phyloP scores from a whole-genome alignment of 2,329 filamentous ascomycete genomes.

The Verticillium nubilum region DNA sequence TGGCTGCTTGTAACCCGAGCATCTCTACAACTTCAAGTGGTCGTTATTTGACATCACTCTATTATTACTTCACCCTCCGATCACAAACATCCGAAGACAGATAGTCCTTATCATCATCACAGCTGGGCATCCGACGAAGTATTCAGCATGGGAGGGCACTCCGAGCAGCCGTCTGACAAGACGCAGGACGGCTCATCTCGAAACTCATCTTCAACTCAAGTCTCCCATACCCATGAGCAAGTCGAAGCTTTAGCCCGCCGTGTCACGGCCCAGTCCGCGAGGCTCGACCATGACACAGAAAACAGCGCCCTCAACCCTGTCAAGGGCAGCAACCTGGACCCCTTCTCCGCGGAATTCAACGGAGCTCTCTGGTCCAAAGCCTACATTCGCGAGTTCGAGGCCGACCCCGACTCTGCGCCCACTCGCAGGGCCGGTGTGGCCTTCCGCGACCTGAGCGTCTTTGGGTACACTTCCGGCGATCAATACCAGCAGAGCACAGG shows the following conservation, averaged over 20 bases:
- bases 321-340: slow-evolving; percentile 14
- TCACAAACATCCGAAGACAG: background rate
- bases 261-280: slow-evolving; percentile 3
- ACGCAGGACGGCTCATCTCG: background rate
- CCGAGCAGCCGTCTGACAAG: background rate
- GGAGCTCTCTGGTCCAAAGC: slow-evolving; percentile 19
- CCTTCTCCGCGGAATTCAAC: slow-evolving; percentile 19
- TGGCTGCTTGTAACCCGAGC: no score
- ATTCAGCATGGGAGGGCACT: background rate
- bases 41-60: background rate
- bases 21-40: no score
- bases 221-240: background rate
- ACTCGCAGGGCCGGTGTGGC: slow-evolving; percentile 19
- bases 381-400: slow-evolving; percentile 18
- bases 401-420: slow-evolving; percentile 16
- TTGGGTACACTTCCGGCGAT: slow-evolving; percentile 17
- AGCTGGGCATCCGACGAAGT: background rate
- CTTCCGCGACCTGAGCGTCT: slow-evolving; percentile 19
- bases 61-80: background rate
- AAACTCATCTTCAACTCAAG: background rate
- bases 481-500: slow-evolving; percentile 18
- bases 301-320: slow-evolving; percentile 8
- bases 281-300: background rate
- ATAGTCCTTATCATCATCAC: background rate
- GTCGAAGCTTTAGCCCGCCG: slow-evolving; percentile 7